Evolutionary conservation across 2,329 filamentous ascomycete genomes (phyloP).

Genomic region (Pseudohalonectria lignicola): DNA sequence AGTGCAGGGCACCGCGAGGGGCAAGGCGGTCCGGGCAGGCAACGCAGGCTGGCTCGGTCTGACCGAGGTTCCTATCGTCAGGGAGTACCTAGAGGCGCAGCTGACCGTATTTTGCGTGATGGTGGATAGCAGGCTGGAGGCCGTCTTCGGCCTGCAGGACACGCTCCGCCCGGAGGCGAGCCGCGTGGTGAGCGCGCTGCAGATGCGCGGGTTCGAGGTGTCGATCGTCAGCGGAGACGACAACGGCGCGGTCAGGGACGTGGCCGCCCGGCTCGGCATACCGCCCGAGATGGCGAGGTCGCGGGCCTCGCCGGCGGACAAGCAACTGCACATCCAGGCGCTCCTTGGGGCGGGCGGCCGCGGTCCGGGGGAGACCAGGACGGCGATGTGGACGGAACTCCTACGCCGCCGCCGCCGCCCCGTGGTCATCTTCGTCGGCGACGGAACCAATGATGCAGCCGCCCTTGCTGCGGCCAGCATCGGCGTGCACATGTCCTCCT

Average conservation of each 20-base stretch:
- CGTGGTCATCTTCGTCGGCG: conserved; percentile 59
- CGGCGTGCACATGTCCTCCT: conserved; percentile 51
- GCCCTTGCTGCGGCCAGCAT: conserved; percentile 62
- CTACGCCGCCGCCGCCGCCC: conserved; percentile 7
- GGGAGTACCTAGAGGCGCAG: conserved; percentile 18
- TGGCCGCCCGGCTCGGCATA: conserved; percentile 30
- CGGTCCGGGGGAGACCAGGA: neutral
- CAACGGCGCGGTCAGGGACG: conserved; percentile 29
- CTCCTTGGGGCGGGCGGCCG: conserved; percentile 17
- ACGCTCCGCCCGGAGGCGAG: conserved; percentile 29
- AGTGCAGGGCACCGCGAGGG: conserved; percentile 23
- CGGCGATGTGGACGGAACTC: neutral
- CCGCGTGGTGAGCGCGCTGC: conserved; percentile 22
- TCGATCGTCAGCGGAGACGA: conserved; percentile 44
- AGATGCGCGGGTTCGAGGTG: conserved; percentile 25
- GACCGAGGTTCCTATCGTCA: conserved; percentile 18
- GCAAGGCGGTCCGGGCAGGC: conserved; percentile 28
- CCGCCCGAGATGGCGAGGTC: conserved; percentile 23
- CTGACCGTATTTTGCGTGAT: conserved; percentile 37
- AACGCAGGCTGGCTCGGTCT: conserved; percentile 37
- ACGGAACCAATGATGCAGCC: conserved; percentile 70
- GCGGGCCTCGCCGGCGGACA: conserved; percentile 32
- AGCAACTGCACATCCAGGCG: conserved; percentile 29
- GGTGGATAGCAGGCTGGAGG: conserved; percentile 21
- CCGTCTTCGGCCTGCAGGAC: conserved; percentile 35